phyloP scores from a whole-genome alignment of 177 flowering plant genomes.

The Tripterygium wilfordii region DNA sequence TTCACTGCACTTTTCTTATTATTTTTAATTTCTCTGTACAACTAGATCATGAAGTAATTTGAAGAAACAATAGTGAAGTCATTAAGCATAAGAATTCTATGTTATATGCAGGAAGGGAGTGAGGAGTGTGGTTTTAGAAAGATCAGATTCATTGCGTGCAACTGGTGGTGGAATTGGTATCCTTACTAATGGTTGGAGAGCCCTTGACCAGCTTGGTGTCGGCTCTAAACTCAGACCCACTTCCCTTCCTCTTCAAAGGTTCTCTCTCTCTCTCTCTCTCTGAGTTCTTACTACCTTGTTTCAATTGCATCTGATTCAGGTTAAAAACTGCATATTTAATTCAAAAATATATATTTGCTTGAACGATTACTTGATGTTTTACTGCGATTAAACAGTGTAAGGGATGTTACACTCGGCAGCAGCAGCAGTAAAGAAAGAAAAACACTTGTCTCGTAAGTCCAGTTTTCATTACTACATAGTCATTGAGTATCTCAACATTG shows the following conservation, averaged over 20 bases:
- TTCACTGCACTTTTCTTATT: background rate
- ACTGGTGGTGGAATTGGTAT: slow-evolving; percentile 33
- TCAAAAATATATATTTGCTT: background rate
- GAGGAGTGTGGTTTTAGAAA: slow-evolving; percentile 36
- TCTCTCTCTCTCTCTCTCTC: background rate
- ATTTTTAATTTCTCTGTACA: background rate
- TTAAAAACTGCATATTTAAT: too few species aligned
- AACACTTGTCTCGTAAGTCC: background rate
- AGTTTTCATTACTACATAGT: too few species aligned
- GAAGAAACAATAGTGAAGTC: background rate
- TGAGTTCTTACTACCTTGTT: background rate
- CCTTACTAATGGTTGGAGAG: slow-evolving; percentile 47
- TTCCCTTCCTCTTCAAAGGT: slow-evolving; percentile 29
- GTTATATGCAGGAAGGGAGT: slow-evolving; percentile 34
- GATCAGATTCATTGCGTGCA: slow-evolving; percentile 31
- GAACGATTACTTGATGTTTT: background rate
- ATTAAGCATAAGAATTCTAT: background rate
- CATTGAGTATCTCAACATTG: slow-evolving; percentile 2
- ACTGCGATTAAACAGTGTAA: background rate
- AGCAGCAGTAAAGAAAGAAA: background rate
- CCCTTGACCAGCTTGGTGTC: slow-evolving; percentile 49
- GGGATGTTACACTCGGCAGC: background rate
- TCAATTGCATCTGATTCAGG: too few species aligned
- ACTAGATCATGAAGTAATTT: too few species aligned
- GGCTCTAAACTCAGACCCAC: slow-evolving; percentile 29